Evolutionary conservation across 2,329 filamentous ascomycete species (phyloP), one percentile per base, ranked within the genome.

Genomic region (Phyllosticta capitalensis): DNA sequence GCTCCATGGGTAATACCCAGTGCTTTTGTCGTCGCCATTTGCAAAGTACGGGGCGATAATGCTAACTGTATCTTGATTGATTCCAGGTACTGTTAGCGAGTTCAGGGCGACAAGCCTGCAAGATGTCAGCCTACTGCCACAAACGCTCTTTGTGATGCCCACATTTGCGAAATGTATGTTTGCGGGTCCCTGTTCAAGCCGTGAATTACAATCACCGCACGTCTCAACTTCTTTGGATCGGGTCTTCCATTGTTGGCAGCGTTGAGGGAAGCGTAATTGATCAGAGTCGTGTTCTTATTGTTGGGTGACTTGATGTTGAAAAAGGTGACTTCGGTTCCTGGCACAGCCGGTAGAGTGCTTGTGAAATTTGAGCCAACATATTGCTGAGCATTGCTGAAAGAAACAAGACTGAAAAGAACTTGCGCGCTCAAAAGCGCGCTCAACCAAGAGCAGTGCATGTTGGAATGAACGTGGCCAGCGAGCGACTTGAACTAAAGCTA

Each of bases 1-100:
- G 10, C 17, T 14, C 53, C 51, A 57, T 14, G 53, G 56, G 19
- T 56, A 57, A 14, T 53, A 53, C 9, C 38, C 59, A 7, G 52
- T 45, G 5, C 19, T 14, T n/a, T 61, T 61, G 57, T 61, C 60
- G 21, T 61, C 60, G 10, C 60, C 60, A 24, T 61, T 61, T 45
- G 60, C 20, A n/a, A 61, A 61, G 49, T 61, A 60, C n/a, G 60
- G 60, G 10, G 56, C 55, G 9, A 61, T n/a, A 5, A 61, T 53
- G 5, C 45, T 52, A 6, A 61, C 56, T 19, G 52, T 55, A 10
- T 55, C 52, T 7, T 50, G 50, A 48, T 38, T 48, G 22, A 55
- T 52, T 19, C 49, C 56, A 12, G 54, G 48, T 38, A 52, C 33
- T 52, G 26, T 48, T 49, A 17, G 45, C 28, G 9, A 58, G 22